phyloP scores from a whole-genome alignment of 2,329 filamentous ascomycete species.

The Rhexocercosporidium sp. region DNA sequence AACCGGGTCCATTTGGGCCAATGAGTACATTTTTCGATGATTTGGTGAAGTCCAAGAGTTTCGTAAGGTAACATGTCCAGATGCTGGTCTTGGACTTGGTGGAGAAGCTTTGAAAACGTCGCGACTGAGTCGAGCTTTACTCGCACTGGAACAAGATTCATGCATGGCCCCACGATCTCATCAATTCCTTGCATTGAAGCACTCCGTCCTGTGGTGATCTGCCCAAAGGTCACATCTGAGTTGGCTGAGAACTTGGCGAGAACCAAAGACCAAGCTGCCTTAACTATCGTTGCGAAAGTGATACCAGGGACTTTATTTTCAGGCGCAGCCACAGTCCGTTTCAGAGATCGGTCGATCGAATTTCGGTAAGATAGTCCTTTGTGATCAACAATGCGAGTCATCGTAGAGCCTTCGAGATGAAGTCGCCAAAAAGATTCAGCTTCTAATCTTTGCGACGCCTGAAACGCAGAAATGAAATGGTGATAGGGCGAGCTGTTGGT shows the following conservation, averaged over 20 bases:
- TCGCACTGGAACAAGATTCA: constrained; percentile 49
- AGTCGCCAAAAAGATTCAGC: constrained; percentile 1
- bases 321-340: constrained; percentile 2
- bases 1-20: constrained; percentile 21
- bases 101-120: constrained; percentile 47
- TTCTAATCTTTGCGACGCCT: neutral
- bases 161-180: constrained; percentile 49
- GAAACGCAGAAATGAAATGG: constrained; percentile 26
- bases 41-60: constrained; percentile 51
- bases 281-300: constrained; percentile 24
- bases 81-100: constrained; percentile 51
- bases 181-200: constrained; percentile 44
- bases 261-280: constrained; percentile 46
- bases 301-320: neutral
- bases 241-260: constrained; percentile 44
- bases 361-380: constrained; percentile 6
- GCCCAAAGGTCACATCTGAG: constrained; percentile 48
- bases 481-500: constrained; percentile 1
- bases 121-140: constrained; percentile 41
- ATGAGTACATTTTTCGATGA: constrained; percentile 36
- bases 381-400: constrained; percentile 9
- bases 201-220: constrained; percentile 48
- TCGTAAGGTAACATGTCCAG: constrained; percentile 35
- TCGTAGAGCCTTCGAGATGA: constrained; percentile 13
- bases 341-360: constrained; percentile 6